Evolutionary conservation across 306 rosid genomes (phyloP).

Genomic region (Vigna reflexopilosa): DNA sequence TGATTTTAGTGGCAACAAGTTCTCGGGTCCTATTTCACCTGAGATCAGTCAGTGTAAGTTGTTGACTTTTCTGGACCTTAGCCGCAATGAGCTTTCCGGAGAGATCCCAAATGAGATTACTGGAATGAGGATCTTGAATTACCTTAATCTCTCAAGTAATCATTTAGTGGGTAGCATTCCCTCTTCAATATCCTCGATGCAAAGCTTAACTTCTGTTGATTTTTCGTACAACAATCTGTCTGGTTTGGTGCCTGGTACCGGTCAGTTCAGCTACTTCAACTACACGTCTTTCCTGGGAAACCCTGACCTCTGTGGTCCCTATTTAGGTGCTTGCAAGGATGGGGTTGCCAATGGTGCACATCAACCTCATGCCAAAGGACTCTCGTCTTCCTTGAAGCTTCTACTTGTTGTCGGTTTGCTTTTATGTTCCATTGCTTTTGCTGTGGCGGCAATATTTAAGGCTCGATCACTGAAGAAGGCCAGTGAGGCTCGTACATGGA

Average conservation of each 20-base stretch:
- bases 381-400: constrained; percentile 83
- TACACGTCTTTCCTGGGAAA: constrained; percentile 90
- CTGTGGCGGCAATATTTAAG: constrained; percentile 79
- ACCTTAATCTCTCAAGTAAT: constrained; percentile 85
- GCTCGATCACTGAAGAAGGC: constrained; percentile 89
- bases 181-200: constrained; percentile 78
- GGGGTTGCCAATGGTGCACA: constrained; percentile 65
- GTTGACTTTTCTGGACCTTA: constrained; percentile 84
- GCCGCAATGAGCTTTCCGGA: constrained; percentile 81
- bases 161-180: constrained; percentile 87
- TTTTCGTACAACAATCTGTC: constrained; percentile 95
- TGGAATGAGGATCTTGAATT: constrained; percentile 81
- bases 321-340: constrained; percentile 85
- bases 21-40: constrained; percentile 69
- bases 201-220: constrained; percentile 90
- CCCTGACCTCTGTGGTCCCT: constrained; percentile 86
- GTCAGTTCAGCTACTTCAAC: constrained; percentile 96
- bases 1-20: constrained; percentile 81
- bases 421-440: constrained; percentile 76
- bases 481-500: constrained; percentile 87
- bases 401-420: constrained; percentile 81
- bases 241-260: constrained; percentile 95
- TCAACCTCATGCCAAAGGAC: constrained; percentile 63
- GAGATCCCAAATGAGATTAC: constrained; percentile 84
- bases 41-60: constrained; percentile 87